phyloP scores from a whole-genome alignment of 2,329 filamentous ascomycete species.

The Cercospora sesami region DNA sequence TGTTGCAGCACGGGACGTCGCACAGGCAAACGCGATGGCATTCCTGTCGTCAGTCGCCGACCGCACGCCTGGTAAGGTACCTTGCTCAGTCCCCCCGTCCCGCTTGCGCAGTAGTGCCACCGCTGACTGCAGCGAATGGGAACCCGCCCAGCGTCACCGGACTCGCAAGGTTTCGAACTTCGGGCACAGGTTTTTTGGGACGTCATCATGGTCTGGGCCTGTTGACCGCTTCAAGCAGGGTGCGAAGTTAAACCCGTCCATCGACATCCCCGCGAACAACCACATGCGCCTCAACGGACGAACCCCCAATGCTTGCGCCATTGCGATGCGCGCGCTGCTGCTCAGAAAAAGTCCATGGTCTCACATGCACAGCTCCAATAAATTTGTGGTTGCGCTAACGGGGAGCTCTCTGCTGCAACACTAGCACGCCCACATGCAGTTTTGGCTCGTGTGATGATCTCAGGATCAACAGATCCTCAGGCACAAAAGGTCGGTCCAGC shows the following conservation, averaged over 20 bases:
- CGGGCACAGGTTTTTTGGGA: background rate
- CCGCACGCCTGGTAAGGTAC: background rate
- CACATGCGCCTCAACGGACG: background rate
- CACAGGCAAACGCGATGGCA: background rate
- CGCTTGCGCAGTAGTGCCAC: conserved; percentile 3
- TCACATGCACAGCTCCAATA: background rate
- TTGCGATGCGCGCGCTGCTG: background rate
- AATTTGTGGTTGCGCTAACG: background rate
- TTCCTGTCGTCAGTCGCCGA: background rate
- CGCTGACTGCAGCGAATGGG: background rate
- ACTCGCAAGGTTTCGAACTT: background rate
- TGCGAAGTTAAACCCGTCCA: background rate
- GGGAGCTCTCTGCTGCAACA: background rate
- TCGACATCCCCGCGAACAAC: conserved; percentile 1
- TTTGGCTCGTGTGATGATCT: background rate
- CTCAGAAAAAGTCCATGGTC: background rate
- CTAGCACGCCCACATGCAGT: background rate
- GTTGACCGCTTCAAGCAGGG: background rate
- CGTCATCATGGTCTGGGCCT: background rate
- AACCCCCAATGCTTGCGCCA: background rate
- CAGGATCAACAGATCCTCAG: conserved; percentile 5
- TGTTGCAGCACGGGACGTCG: background rate
- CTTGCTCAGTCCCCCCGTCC: background rate
- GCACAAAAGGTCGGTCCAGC: background rate
- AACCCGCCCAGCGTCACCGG: background rate